Conservation (phyloP, 495 filamentous ascomycete species). For the Penicillium paradoxum region DNA sequence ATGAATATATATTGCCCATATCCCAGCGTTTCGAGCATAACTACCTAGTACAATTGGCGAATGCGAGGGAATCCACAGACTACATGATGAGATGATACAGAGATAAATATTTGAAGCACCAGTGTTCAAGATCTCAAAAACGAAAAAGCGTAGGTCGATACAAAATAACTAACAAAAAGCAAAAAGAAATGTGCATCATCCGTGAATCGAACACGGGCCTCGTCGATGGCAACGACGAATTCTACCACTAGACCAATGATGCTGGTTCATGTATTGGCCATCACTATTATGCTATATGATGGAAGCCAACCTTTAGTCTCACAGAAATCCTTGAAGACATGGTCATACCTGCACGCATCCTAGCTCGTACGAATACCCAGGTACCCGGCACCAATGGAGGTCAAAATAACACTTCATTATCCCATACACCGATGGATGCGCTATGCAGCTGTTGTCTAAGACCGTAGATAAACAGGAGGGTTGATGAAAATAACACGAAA, state of each 20-base stretch:
- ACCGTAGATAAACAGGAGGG: slow-evolving; percentile 5
- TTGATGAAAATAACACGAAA: slow-evolving; percentile 13
- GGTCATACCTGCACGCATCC: too few species aligned
- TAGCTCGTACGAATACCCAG: too few species aligned
- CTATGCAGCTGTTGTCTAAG: slow-evolving; percentile 15
- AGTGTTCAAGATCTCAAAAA: too few species aligned
- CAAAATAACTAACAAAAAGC: slow-evolving; percentile 2
- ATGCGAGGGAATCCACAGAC: too few species aligned
- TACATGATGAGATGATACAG: too few species aligned
- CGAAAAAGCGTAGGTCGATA: too few species aligned
- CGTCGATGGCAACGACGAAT: slow-evolving; percentile 58
- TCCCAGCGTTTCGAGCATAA: too few species aligned
- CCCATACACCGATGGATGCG: slow-evolving; percentile 20
- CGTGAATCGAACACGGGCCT: slow-evolving; percentile 57
- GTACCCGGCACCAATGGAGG: background rate
- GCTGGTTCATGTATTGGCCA: slow-evolving; percentile 19
- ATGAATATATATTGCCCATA: too few species aligned
- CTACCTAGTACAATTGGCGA: too few species aligned
- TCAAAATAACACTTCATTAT: slow-evolving; percentile 9
- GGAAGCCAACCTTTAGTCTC: too few species aligned
- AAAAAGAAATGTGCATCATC: slow-evolving; percentile 40
- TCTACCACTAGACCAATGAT: slow-evolving; percentile 58
- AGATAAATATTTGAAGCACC: too few species aligned
- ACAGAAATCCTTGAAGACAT: too few species aligned
- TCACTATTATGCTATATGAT: background rate